Evolutionary conservation across 495 filamentous ascomycete species (phyloP).

Genomic region (Alectoria sarmentosa): DNA sequence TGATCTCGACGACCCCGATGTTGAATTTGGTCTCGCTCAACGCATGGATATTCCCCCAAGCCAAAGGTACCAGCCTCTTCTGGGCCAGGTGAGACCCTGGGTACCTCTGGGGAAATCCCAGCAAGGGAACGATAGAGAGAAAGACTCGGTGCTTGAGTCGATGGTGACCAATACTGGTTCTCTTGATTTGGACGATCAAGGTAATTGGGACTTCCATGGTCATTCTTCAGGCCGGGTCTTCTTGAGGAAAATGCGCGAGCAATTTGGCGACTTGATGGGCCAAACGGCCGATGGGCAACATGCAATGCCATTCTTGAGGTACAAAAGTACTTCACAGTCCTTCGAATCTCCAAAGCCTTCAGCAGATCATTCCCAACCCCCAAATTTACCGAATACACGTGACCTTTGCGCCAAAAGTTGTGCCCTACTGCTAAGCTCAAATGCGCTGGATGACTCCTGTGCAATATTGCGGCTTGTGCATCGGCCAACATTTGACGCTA

Average conservation of each 20-base stretch:
- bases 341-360: slow-evolving; percentile 66
- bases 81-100: slow-evolving; percentile 11
- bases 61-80: slow-evolving; percentile 12
- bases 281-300: slow-evolving; percentile 21
- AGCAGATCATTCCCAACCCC: slow-evolving; percentile 53
- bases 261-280: slow-evolving; percentile 65
- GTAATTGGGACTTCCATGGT: slow-evolving; percentile 92
- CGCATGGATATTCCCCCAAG: slow-evolving; percentile 34
- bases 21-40: slow-evolving; percentile 62
- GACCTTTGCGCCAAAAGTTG: slow-evolving; percentile 65
- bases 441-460: slow-evolving; percentile 76
- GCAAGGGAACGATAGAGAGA: slow-evolving; percentile 34
- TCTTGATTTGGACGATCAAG: slow-evolving; percentile 84
- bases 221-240: slow-evolving; percentile 89
- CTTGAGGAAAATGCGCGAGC: slow-evolving; percentile 73
- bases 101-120: slow-evolving; percentile 1
- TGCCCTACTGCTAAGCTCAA: slow-evolving; percentile 62
- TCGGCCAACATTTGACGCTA: slow-evolving; percentile 72
- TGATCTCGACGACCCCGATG: slow-evolving; percentile 72
- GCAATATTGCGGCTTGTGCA: slow-evolving; percentile 83
- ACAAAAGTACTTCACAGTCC: slow-evolving; percentile 42
- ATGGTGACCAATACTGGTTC: slow-evolving; percentile 91
- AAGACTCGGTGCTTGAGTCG: slow-evolving; percentile 78
- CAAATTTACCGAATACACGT: slow-evolving; percentile 45
- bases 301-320: slow-evolving; percentile 21